A percentile compares a stretch with the other conserved stretches of the same genome.
phyloP scores from a whole-genome alignment of 176 grass and related monocot genomes.

The Rhynchospora breviuscula region DNA sequence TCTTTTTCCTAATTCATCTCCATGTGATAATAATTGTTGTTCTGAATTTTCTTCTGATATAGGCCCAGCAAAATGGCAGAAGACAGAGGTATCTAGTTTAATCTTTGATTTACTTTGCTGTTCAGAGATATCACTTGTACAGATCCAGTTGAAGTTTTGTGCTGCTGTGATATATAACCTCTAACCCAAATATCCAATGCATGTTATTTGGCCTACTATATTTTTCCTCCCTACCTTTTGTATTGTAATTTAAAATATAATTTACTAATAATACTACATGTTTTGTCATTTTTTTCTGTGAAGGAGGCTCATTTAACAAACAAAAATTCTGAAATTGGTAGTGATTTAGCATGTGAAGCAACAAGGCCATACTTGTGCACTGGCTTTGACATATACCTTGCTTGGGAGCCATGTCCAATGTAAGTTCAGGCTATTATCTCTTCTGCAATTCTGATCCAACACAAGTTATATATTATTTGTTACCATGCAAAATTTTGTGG shows the following conservation, averaged over 20 bases:
- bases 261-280: not conserved
- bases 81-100: conserved; percentile 43
- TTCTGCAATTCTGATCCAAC: not conserved
- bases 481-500: not conserved
- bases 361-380: conserved; percentile 83
- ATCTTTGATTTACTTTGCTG: conserved; percentile 11
- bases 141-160: not conserved
- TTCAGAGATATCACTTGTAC: not conserved
- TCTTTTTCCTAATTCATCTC: conserved; percentile 37
- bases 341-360: conserved; percentile 29
- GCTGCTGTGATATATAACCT: not conserved
- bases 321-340: conserved; percentile 7
- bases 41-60: conserved; percentile 30
- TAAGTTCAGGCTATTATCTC: conserved; percentile 29
- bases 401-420: conserved; percentile 89
- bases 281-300: conserved; percentile 7
- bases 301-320: conserved; percentile 23
- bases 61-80: conserved; percentile 58
- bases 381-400: conserved; percentile 87
- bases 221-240: not conserved
- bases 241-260: not conserved
- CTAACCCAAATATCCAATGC: not conserved
- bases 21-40: conserved; percentile 21
- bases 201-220: not conserved
- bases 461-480: not conserved